These are phyloP conservation scores for Lepiota brunneoincarnata DNA, from an alignment of 768 basidiomycete genomes.

Conservation along the genomic window DNA sequence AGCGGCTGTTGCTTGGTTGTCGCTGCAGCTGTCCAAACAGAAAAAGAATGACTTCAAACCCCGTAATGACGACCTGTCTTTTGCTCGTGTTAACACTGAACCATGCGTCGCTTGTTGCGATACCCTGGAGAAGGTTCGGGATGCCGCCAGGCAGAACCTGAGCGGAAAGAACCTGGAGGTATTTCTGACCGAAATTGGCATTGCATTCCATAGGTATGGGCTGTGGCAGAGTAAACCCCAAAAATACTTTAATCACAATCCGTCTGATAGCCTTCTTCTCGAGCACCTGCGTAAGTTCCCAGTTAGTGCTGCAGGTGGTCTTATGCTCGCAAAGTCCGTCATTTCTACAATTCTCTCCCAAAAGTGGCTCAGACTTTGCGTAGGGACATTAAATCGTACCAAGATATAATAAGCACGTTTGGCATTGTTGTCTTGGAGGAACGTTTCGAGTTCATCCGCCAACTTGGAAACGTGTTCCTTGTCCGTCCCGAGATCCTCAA, in stretches of 20 bases:
- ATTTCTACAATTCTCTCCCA: too few species aligned
- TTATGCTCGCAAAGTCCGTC: conserved; percentile 95
- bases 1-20: conserved; percentile 78
- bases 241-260: conserved; percentile 7
- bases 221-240: not conserved
- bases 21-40: conserved; percentile 79
- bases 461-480: conserved; percentile 96
- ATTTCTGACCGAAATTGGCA: conserved; percentile 91
- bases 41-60: conserved; percentile 98
- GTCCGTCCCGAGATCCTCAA: conserved; percentile 93
- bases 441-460: conserved; percentile 96
- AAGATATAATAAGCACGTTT: conserved; percentile 86
- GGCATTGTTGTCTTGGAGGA: conserved; percentile 81
- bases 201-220: conserved; percentile 84
- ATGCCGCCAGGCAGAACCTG: conserved; percentile 69
- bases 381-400: conserved; percentile 96
- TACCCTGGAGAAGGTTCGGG: conserved; percentile 75
- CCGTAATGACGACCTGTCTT: conserved; percentile 91
- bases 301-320: conserved; percentile 92
- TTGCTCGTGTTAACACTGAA: conserved; percentile 92
- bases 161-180: conserved; percentile 92
- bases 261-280: conserved; percentile 67
- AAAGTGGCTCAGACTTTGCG: not conserved
- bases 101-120: conserved; percentile 89
- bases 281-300: conserved; percentile 97